Percentiles rank a stretch among this genome's conserved stretches.
phyloP scores from a whole-genome alignment of 73 alveolate genomes.

The Paramecium caudatum region DNA sequence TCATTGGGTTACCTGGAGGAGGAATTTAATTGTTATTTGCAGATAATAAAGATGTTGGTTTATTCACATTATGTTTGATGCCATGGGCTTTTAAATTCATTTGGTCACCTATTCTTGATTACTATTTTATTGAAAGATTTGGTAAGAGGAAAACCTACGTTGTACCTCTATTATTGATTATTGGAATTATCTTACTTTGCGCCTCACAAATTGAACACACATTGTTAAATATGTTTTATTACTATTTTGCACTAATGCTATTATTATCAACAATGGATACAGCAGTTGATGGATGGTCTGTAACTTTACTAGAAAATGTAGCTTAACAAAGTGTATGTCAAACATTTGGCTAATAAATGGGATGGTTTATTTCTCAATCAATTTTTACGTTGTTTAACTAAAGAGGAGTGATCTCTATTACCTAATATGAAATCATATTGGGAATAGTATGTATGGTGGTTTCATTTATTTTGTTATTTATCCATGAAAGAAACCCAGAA shows the following conservation, averaged over 20 bases:
- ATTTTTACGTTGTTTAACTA: constrained; percentile 33
- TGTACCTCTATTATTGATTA: neutral
- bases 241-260: neutral
- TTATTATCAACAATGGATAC: constrained; percentile 37
- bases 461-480: neutral
- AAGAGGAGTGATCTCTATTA: neutral
- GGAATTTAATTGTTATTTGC: constrained; percentile 57
- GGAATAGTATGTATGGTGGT: constrained; percentile 17
- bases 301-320: constrained; percentile 33
- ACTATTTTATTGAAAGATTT: constrained; percentile 29
- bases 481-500: constrained; percentile 50
- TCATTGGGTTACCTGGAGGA: constrained; percentile 62
- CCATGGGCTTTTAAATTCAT: constrained; percentile 42
- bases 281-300: constrained; percentile 69
- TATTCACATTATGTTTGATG: constrained; percentile 47
- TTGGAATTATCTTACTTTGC: neutral
- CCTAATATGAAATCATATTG: neutral
- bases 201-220: neutral
- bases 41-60: constrained; percentile 18
- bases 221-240: constrained; percentile 33
- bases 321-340: constrained; percentile 51
- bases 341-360: constrained; percentile 33
- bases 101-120: constrained; percentile 65
- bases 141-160: constrained; percentile 62
- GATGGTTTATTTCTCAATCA: constrained; percentile 41